Base-by-base conservation (phyloP, 2,329 filamentous ascomycete genomes). In the Chaetomium strumarium region DNA sequence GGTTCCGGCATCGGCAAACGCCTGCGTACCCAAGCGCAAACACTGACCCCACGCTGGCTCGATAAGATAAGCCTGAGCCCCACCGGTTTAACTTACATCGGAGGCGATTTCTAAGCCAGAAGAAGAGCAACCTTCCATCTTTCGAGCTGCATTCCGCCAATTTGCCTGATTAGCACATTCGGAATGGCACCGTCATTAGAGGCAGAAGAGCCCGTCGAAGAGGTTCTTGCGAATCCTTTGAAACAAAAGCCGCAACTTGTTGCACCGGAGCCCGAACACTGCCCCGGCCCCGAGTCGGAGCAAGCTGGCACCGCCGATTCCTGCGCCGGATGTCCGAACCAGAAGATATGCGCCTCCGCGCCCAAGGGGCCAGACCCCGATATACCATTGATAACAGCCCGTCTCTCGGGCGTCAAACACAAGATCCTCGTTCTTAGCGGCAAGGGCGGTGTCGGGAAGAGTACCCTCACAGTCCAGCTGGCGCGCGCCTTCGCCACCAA, bases 311-410 rank as follows among this genome's bases (percentile, higher is more conserved):
- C 76, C 55, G 81, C 81, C 47, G 91, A 96, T 70, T 90, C 90
- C 40, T 99, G 93, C 74, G 89, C 86, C 44, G 91, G 91, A 49
- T 99, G 93, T 66, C 93, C 93, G 1, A 99, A 99, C 74, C 91
- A 99, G 73, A 76, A 83, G 44, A 96, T 99, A 63, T 99, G 93
- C 75, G 91, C 92, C 16, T 88, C 91, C 1, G 88, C 91, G 1
- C 91, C 92, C 19, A 96, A 96, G 71, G 93, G 92, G 0, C 92
- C 93, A 2, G 93, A 99, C 67, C 92, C 92, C 0, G 93, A 99
- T 68, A 88, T 97, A 42, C 85, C 90, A 3, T 69, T 93, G 60
- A 96, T 99, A 63, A 86, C 90, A 14, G 81, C 85, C 51, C 88
- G 92, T 4, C 83, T 99, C 3, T 78, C 84, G 11, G 81, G 82